Evolutionary conservation across 345 rosid genomes (phyloP).

Genomic region (Brassica incana): DNA sequence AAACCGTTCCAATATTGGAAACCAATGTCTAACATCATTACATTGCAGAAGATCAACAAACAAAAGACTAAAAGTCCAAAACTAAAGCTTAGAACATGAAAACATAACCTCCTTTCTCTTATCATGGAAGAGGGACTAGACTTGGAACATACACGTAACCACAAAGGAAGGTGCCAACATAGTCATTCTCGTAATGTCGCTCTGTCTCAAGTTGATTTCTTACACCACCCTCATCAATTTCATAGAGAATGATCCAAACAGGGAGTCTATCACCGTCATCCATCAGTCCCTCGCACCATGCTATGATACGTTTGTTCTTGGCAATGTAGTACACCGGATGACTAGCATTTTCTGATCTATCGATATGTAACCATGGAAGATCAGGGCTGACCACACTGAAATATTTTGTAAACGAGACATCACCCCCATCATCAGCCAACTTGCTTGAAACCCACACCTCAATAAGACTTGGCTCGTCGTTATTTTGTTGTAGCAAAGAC

Average conservation of each 20-base stretch:
- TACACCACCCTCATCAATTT: background rate
- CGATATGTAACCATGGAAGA: background rate
- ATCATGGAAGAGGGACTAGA: background rate
- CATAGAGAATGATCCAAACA: background rate
- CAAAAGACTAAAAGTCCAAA: background rate
- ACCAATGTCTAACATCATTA: background rate
- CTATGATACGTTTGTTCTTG: background rate
- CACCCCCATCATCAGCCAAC: background rate
- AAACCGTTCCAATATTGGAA: background rate
- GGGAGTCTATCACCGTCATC: background rate
- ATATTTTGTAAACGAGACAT: background rate
- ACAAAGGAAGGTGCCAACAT: background rate
- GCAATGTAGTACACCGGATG: background rate
- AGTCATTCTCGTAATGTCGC: background rate
- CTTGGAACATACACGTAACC: background rate
- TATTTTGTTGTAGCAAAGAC: background rate
- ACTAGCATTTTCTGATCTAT: background rate
- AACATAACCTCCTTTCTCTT: background rate
- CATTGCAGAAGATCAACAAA: background rate
- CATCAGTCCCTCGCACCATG: background rate
- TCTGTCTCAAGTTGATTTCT: background rate
- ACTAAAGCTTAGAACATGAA: background rate
- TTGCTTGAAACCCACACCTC: background rate
- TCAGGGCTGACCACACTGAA: background rate
- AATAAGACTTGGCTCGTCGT: background rate